phyloP scores from a whole-genome alignment of 768 basidiomycete genomes.

The Artomyces pyxidatus region DNA sequence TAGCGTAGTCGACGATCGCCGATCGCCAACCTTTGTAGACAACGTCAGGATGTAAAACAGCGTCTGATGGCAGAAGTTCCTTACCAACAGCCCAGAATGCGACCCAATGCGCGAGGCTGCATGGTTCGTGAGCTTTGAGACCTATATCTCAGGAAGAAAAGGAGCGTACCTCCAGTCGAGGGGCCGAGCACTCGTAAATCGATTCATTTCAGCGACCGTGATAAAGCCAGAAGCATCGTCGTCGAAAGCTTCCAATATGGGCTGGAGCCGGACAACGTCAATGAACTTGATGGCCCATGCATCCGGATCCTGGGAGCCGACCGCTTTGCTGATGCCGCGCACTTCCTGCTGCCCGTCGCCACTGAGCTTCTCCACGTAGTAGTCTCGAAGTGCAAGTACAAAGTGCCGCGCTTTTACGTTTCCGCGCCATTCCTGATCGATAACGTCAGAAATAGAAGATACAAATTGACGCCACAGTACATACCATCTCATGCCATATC shows the following conservation, averaged over 20 bases:
- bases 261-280: constrained; percentile 12
- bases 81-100: constrained; percentile 19
- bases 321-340: background rate
- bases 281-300: constrained; percentile 20
- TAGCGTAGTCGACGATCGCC: background rate
- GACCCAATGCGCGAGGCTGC: constrained; percentile 20
- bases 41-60: background rate
- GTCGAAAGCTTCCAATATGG: constrained; percentile 24
- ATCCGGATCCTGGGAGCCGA: constrained; percentile 7
- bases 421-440: constrained; percentile 3
- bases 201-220: constrained; percentile 23
- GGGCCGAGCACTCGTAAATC: constrained; percentile 18
- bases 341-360: background rate
- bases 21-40: background rate
- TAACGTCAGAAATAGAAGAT: background rate
- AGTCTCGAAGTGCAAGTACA: constrained; percentile 21
- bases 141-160: background rate
- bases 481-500: constrained; percentile 18
- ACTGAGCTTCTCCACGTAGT: constrained; percentile 18
- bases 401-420: background rate
- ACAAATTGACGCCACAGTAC: background rate
- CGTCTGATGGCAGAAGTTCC: background rate
- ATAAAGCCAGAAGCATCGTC: constrained; percentile 24
- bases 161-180: constrained; percentile 16
- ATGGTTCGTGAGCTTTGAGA: background rate